Percentiles rank a stretch among this genome's conserved stretches.
These are phyloP conservation scores for Ramalina intermedia DNA, from an alignment of 495 filamentous ascomycete species.

Conservation along the genomic window DNA sequence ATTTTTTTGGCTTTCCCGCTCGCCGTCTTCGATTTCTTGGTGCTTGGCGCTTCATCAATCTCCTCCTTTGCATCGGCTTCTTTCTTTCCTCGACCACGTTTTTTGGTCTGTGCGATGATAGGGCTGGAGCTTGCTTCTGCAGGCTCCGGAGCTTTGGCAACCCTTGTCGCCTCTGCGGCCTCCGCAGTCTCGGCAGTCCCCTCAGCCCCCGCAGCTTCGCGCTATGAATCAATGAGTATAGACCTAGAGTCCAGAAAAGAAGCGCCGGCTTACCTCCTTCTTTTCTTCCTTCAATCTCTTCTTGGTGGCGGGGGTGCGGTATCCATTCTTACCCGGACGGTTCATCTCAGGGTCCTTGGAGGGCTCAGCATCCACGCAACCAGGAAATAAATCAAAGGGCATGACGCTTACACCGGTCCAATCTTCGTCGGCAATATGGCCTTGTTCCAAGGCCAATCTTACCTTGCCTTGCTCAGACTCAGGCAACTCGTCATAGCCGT, in stretches of 20 bases:
- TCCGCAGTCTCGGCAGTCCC: constrained; percentile 3
- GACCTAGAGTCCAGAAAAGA: not conserved
- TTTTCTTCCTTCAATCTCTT: constrained; percentile 31
- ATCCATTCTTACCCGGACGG: constrained; percentile 48
- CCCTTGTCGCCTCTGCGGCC: not conserved
- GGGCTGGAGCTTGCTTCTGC: constrained; percentile 13
- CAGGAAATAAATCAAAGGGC: not conserved
- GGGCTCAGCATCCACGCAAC: constrained; percentile 10
- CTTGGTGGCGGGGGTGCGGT: constrained; percentile 29
- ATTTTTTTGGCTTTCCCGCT: constrained; percentile 16
- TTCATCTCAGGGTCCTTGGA: constrained; percentile 53
- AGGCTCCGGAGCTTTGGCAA: constrained; percentile 4
- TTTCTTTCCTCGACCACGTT: constrained; percentile 27
- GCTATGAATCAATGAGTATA: not conserved
- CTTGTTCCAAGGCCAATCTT: constrained; percentile 43
- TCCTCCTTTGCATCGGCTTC: constrained; percentile 18
- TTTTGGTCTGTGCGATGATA: constrained; percentile 23
- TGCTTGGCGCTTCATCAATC: constrained; percentile 12
- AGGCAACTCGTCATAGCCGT: constrained; percentile 61
- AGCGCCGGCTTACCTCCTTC: not conserved
- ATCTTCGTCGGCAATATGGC: constrained; percentile 62
- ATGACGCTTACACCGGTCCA: constrained; percentile 56
- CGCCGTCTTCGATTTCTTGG: constrained; percentile 20
- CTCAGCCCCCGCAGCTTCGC: not conserved
- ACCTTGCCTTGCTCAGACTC: constrained; percentile 49